Evolutionary conservation across 192 early-diverging fungal species (phyloP).

Genomic region (Allomyces macrogynus): DNA sequence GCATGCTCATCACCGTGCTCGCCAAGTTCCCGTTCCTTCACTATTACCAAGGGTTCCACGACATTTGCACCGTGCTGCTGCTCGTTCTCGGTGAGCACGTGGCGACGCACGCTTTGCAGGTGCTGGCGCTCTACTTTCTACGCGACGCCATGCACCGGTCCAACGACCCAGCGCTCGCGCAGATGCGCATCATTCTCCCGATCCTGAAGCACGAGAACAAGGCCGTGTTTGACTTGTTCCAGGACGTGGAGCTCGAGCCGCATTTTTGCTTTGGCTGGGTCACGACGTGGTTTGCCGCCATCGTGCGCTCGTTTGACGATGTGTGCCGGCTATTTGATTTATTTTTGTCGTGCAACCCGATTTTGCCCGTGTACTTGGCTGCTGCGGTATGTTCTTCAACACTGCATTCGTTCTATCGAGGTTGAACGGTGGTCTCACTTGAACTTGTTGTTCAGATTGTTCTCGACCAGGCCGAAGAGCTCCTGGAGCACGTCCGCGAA

Average conservation of each 20-base stretch:
- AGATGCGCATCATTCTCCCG: conserved; percentile 9
- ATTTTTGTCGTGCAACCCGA: conserved; percentile 11
- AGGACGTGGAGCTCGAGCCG: conserved; percentile 8
- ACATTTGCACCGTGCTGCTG: conserved; percentile 13
- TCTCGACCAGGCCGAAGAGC: background rate
- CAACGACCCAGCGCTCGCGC: conserved; percentile 6
- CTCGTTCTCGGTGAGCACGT: conserved; percentile 7
- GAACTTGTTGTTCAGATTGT: background rate
- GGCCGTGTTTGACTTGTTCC: conserved; percentile 3
- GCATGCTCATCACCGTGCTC: no score
- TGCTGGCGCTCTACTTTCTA: conserved; percentile 6
- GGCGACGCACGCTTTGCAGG: conserved; percentile 2
- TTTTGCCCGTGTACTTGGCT: conserved; percentile 13
- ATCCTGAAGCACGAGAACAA: conserved; percentile 6
- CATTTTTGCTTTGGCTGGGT: conserved; percentile 17
- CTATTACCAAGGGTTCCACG: conserved; percentile 22
- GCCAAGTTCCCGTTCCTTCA: conserved; percentile 4
- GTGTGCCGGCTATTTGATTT: conserved; percentile 15
- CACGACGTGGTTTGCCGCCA: conserved; percentile 18
- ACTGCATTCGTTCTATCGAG: no score
- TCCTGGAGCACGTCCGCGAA: background rate
- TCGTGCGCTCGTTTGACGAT: conserved; percentile 5
- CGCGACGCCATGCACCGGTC: conserved; percentile 16
- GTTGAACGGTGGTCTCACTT: no score
- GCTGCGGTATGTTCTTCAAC: conserved; percentile 6